Base-by-base conservation (phyloP, 2,329 filamentous ascomycete species). In the Fusarium sp. region DNA sequence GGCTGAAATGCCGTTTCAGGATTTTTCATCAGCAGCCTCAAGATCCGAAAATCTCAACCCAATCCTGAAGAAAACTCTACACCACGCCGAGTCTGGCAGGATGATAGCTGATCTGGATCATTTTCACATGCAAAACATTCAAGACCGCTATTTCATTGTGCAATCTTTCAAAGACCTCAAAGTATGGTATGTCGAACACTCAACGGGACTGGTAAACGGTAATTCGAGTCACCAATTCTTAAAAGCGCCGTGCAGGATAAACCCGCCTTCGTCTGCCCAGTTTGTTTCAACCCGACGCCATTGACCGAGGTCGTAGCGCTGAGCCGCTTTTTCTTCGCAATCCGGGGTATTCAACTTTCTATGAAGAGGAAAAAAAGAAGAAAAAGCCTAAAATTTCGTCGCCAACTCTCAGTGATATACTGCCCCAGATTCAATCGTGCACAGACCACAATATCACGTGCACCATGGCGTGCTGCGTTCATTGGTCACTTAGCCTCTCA, bases 201-300 rank as follows among this genome's bases (percentile, higher is more conserved):
- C 87, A 89, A 90, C 88, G 88, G 88, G 88, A 90, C 86, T 86
- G 88, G 85, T 85, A 84, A 87, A 88, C 83, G 82, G 82, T 65
- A 76, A 79, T 81, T 83, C 86, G 86, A 88, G 84, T 88, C 86
- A 83, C 85, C 88, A 89, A 90, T 90, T 90, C 88, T 90, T 90
- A 83, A 82, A 89, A 89, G 88, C 87, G 84, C 86, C 88, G 86
- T 79, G 79, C 82, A 79, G 78, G 76, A 47, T 69, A 76, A 74
- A 78, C 79, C 78, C 78, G 78, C 79, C 82, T 86, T 86, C 69
- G 81, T 90, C 86, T 90, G 81, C 88, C 88, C 88, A 84, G 72
- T 85, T 79, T 84, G 83, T 86, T 87, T 86, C 88, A 90, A 89
- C 88, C 84, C 85, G 66, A 81, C 84, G 84, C 83, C 83, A 83